phyloP scores from a whole-genome alignment of 176 grass and related monocot species.

The barley (Hordeum vulgare) region MorexV3_pseudomolecules_assembly NC_058518.1:449923941-449924440 shows the following conservation, averaged over 20 bases:
- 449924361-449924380: not conserved
- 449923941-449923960: conserved; percentile 23
- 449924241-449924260: not conserved
- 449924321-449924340: not conserved
- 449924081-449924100: conserved; percentile 7
- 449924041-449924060: conserved; percentile 20
- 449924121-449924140: not conserved
- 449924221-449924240: not conserved
- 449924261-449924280: not conserved
- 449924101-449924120: not conserved
- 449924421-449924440: not conserved
- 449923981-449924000: not conserved
- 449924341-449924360: not conserved
- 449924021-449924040: conserved; percentile 8
- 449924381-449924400: conserved; percentile 10
- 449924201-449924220: conserved; percentile 4
- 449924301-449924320: conserved; percentile 16
- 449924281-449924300: not conserved
- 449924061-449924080: conserved; percentile 4
- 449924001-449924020: not conserved
- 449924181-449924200: conserved; percentile 2
- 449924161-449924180: not conserved
- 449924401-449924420: not conserved
- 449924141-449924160: not conserved
- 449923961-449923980: conserved; percentile 13